Conservation (phyloP, 2,329 filamentous ascomycete species). For the Exophiala calicioides region DNA sequence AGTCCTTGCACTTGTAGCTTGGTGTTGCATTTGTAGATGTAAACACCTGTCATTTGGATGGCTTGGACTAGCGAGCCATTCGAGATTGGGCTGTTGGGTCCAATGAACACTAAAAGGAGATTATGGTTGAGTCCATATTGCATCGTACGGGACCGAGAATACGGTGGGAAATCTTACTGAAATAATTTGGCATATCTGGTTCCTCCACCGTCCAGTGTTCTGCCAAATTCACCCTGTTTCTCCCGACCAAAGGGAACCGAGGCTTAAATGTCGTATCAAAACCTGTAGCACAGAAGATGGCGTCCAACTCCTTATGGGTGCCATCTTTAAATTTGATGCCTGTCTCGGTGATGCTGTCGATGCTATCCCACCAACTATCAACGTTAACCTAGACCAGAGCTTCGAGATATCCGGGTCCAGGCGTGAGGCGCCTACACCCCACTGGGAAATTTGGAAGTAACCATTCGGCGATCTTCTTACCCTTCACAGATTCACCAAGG, state of each 20-base stretch:
- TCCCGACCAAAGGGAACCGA: slow-evolving; percentile 38
- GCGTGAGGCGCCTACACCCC: slow-evolving; percentile 32
- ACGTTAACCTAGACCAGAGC: slow-evolving; percentile 33
- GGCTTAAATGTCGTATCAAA: slow-evolving; percentile 42
- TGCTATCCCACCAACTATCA: slow-evolving; percentile 17
- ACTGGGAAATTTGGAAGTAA: slow-evolving; percentile 21
- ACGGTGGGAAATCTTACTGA: too few relatives aligned
- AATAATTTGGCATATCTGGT: slow-evolving; percentile 36
- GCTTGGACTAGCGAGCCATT: slow-evolving; percentile 32
- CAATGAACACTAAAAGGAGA: too few relatives aligned
- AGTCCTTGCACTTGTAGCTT: slow-evolving; percentile 28
- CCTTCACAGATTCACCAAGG: slow-evolving; percentile 20
- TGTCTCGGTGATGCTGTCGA: slow-evolving; percentile 14
- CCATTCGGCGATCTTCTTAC: slow-evolving; percentile 25
- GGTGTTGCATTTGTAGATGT: slow-evolving; percentile 33
- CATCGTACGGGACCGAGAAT: too few relatives aligned
- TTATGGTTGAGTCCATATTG: too few relatives aligned
- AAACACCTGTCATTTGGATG: slow-evolving; percentile 29
- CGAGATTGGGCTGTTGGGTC: slow-evolving; percentile 30
- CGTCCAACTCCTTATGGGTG: slow-evolving; percentile 26
- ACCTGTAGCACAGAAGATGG: slow-evolving; percentile 43
- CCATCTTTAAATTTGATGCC: slow-evolving; percentile 1
- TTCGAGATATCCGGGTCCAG: slow-evolving; percentile 23
- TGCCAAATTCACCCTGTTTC: slow-evolving; percentile 29
- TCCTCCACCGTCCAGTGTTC: slow-evolving; percentile 33